Base-by-base conservation (phyloP, 495 filamentous ascomycete genomes). In the Daldinia childiae region DNA sequence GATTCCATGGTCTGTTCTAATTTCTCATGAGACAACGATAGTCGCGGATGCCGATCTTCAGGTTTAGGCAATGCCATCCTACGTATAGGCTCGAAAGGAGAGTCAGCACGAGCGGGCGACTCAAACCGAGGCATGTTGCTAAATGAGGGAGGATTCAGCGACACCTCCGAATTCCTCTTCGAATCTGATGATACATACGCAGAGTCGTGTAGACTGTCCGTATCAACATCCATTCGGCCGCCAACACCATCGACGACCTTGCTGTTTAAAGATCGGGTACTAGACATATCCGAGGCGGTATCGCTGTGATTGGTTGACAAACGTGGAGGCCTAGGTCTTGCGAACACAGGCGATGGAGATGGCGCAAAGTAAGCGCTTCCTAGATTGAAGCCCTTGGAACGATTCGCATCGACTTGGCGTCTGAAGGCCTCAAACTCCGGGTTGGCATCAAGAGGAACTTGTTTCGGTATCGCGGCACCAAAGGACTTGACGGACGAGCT, bases 391-490 rank as follows among this genome's bases (percentile, higher is more conserved):
- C 76, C 78, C 30, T 45, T 78, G 41, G 81, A 79, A 27, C 82
- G 81, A 69, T 89, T 87, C 21, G 84, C 81, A 74, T 93, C 91
- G 9, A 89, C 85, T 73, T 92, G 91, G 58, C 85, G 86, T 58
- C 87, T 82, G 73, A 97, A 91, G 5, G 90, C 89, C 64, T 94
- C 92, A 62, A 91, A 92, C n/a, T 91, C 88, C 2, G 89, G 86
- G 64, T 95, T 92, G 55, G 91, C 87, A 64, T 94, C 88, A 27
- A 91, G 77, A 0, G 90, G 85, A 7, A 95, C 82, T 48, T 88
- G 82, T 65, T 87, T 89, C 21, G 93, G 92, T 59, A 92, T 90
- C 6, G 86, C 81, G 12, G 89, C 86, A 19, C 88, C 87, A 38
- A 88, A 90, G 4, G 91, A 90, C 65, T 89, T 89, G 34, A 92